A percentile compares a stretch with the other conserved stretches of the same genome.
These are phyloP conservation scores for Kingdonia uniflora DNA, from an alignment of 164 flowering plant species.

Conservation along the genomic window DNA sequence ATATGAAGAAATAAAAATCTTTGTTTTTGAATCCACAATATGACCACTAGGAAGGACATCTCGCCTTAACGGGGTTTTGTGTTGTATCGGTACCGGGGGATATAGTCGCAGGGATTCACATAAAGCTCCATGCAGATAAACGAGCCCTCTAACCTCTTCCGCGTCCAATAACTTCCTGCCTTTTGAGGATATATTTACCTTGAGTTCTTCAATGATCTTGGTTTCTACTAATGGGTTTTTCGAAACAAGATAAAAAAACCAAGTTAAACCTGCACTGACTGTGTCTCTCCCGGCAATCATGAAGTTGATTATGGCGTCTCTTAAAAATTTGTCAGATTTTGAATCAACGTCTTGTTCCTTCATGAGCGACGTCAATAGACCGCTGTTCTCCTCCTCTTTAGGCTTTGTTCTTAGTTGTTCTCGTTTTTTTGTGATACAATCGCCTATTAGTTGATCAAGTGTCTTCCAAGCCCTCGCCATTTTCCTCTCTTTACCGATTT, in stretches of 20 bases:
- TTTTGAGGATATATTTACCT: neutral
- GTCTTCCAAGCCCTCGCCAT: conserved; percentile 15
- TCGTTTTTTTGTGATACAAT: conserved; percentile 12
- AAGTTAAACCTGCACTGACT: conserved; percentile 31
- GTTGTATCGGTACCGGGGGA: conserved; percentile 32
- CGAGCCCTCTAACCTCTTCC: conserved; percentile 17
- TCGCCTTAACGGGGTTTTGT: conserved; percentile 9
- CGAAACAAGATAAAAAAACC: conserved; percentile 45
- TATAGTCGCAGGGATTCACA: conserved; percentile 32
- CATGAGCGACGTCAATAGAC: conserved; percentile 14
- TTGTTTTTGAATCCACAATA: conserved; percentile 9
- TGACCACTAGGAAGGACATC: conserved; percentile 42
- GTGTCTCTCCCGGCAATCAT: conserved; percentile 52
- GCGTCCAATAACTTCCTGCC: conserved; percentile 3
- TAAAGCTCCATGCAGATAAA: conserved; percentile 37
- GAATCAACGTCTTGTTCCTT: neutral
- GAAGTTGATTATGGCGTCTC: conserved; percentile 35
- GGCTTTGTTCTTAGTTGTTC: conserved; percentile 7
- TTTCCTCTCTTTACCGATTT: conserved; percentile 31
- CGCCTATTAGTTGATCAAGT: conserved; percentile 16
- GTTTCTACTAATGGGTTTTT: conserved; percentile 28
- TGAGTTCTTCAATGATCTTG: conserved; percentile 33
- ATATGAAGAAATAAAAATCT: conserved; percentile 20
- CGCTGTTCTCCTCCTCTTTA: conserved; percentile 3
- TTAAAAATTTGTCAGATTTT: conserved; percentile 23